Conservation (phyloP, 1,284 basidiomycete genomes). For the Vanrija humicola region DNA sequence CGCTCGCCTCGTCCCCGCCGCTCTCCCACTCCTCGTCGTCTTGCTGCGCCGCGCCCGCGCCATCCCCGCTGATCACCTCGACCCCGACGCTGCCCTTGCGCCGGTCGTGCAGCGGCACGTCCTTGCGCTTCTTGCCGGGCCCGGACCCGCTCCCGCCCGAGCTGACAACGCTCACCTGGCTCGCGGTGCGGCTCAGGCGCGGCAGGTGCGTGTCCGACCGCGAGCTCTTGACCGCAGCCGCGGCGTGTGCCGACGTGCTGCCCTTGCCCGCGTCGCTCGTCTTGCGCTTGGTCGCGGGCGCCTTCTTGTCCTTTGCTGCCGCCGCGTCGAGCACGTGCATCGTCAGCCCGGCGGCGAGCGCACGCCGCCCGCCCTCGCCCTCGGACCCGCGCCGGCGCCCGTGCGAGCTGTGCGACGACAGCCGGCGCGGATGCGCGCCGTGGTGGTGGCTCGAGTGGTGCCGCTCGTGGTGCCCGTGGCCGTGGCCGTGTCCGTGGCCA, state of each 20-base stretch:
- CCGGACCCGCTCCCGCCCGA: background rate
- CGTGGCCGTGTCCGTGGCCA: slow-evolving; percentile 13
- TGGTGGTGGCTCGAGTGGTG: slow-evolving; percentile 6
- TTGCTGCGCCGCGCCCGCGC: background rate
- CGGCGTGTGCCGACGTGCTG: slow-evolving; percentile 9
- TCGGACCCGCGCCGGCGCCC: slow-evolving; percentile 25
- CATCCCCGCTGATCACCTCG: slow-evolving; percentile 9
- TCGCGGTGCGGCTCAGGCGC: slow-evolving; percentile 2
- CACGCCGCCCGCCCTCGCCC: slow-evolving; percentile 36
- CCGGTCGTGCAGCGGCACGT: background rate
- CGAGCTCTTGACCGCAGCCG: background rate
- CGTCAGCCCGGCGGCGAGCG: slow-evolving; percentile 34
- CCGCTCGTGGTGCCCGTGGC: slow-evolving; percentile 6
- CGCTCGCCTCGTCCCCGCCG: slow-evolving; percentile 8
- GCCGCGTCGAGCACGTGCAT: slow-evolving; percentile 36
- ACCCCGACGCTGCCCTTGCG: slow-evolving; percentile 4
- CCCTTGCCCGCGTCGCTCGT: slow-evolving; percentile 21
- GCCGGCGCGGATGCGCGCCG: slow-evolving; percentile 9
- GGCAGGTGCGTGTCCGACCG: slow-evolving; percentile 9
- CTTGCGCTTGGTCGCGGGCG: slow-evolving; percentile 23
- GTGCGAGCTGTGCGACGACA: slow-evolving; percentile 7
- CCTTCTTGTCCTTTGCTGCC: background rate
- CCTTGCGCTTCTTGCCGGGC: background rate
- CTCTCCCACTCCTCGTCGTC: slow-evolving; percentile 18
- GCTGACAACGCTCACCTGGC: background rate